Evolutionary conservation across 1,284 basidiomycete species (phyloP), one percentile per base, ranked within the genome.

Genomic region (Schizopora paradoxa): DNA sequence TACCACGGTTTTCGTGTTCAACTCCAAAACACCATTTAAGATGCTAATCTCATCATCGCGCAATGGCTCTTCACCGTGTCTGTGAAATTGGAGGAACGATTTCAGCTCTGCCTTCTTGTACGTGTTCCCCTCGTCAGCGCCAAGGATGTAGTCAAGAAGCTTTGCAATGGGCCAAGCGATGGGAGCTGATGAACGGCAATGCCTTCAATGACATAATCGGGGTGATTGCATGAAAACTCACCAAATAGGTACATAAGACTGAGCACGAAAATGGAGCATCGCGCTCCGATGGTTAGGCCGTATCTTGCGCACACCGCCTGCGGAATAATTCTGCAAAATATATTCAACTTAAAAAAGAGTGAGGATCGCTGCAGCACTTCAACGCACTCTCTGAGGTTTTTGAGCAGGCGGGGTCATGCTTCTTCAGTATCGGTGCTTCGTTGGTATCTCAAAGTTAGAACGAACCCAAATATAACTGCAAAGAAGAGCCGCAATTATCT

Each of bases 61-160:
- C 14, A 95, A 72, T 0, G 92, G 90, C 60, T 95, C 86, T 61
- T 90, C 81, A 36, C 91, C 82, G 29, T 85, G 82, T 43, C 90
- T 73, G 66, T 94, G 90, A 66, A 94, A 90, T 59, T 92, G 87
- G 22, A 98, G 76, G 67, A 98, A 97, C 0, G 87, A 90, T 66
- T 91, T 92, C 35, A 97, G 77, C 60, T 95, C 89, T 0, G 89
- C 88, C 62, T 93, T 93, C 60, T 92, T 91, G 70, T 93, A 94
- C 0, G 86, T 91, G 49, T 86, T 76, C 0, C 73, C 69, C 53
- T 86, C 83, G 53, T 81, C 70, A 2, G 66, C 71, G 23, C 92
- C 92, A 1, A 95, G 79, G 1, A 83, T 74, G 35, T 66, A 73
- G 61, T 95, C 92, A 27, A 95, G 79, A 0, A 95, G 69, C 60